phyloP scores from a whole-genome alignment of 495 filamentous ascomycete genomes.

The Lentithecium fluviatile region DNA sequence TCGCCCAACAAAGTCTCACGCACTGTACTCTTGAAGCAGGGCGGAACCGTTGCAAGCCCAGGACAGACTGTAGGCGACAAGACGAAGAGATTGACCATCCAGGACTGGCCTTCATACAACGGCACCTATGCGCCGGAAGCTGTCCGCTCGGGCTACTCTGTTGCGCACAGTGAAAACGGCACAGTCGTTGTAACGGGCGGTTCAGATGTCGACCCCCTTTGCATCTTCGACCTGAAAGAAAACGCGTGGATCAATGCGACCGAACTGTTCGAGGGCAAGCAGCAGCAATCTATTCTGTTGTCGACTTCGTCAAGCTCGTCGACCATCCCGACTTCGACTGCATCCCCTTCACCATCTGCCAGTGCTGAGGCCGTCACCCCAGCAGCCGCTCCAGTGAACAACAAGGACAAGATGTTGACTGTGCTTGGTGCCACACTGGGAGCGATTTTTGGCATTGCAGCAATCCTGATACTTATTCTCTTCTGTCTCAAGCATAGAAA shows the following conservation, averaged over 20 bases:
- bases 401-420: conserved; percentile 48
- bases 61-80: conserved; percentile 44
- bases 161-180: conserved; percentile 58
- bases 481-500: conserved; percentile 64
- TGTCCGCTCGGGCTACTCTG: conserved; percentile 57
- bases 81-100: conserved; percentile 53
- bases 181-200: conserved; percentile 79
- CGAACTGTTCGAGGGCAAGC: conserved; percentile 55
- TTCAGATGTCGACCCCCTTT: conserved; percentile 60
- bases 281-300: conserved; percentile 42
- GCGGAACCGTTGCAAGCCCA: conserved; percentile 45
- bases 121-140: conserved; percentile 63
- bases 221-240: conserved; percentile 74
- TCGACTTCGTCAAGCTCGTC: conserved; percentile 41
- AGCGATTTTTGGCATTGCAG: conserved; percentile 66
- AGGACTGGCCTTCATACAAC: conserved; percentile 79
- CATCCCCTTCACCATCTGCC: conserved; percentile 44
- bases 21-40: conserved; percentile 56
- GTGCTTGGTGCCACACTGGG: conserved; percentile 82
- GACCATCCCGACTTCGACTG: conserved; percentile 43
- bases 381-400: conserved; percentile 34
- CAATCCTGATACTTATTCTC: conserved; percentile 67
- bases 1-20: conserved; percentile 77
- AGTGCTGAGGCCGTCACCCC: conserved; percentile 23
- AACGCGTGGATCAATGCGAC: conserved; percentile 83